Evolutionary conservation across 2,329 filamentous ascomycete species (phyloP), one percentile per base, ranked within the genome.

Genomic region (Fusarium sp.): DNA sequence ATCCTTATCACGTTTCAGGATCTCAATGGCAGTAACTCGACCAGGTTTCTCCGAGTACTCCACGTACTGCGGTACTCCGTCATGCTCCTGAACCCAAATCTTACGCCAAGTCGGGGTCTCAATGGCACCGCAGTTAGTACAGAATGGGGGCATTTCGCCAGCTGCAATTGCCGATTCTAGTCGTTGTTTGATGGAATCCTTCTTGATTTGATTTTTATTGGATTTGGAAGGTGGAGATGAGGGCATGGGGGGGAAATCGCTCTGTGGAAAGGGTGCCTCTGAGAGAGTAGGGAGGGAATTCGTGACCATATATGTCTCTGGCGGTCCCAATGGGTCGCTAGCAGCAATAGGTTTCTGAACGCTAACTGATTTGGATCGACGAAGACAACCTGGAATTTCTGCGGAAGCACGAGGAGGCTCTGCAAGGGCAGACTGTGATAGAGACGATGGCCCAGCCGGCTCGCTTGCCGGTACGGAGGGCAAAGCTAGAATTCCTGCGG

Each of bases 61-160:
- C 49, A 93, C 86, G 65, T 91, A 89, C 6, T 88, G 86, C 1
- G 94, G 93, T 35, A 87, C 86, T 2, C 93, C 94, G 18, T 89
- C 84, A 48, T 91, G 86, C 11, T 93, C 86, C 76, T 94, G 93
- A n/a, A 90, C 90, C 87, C 92, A 98, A 15, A 96, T 93, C 77
- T 95, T 96, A 66, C 96, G 91, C 96, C 96, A 99, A 0, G 95
- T 98, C 0, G 95, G 93, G 1, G 96, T 99, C 76, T 98, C 93
- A 62, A 99, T 97, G 10, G 94, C 93, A 9, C 96, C 96, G 76
- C 96, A 99, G 76, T 98, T 97, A 70, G 89, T 89, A 80, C 96
- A 99, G 77, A 91, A 98, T 2, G 92, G 91, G 1, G 96, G 96
- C 85, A 95, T 92, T 71, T 94, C 89, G 8, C 96, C 96, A 59